Base-by-base conservation (phyloP, 305 asterid genomes). In the Withania somnifera region DNA sequence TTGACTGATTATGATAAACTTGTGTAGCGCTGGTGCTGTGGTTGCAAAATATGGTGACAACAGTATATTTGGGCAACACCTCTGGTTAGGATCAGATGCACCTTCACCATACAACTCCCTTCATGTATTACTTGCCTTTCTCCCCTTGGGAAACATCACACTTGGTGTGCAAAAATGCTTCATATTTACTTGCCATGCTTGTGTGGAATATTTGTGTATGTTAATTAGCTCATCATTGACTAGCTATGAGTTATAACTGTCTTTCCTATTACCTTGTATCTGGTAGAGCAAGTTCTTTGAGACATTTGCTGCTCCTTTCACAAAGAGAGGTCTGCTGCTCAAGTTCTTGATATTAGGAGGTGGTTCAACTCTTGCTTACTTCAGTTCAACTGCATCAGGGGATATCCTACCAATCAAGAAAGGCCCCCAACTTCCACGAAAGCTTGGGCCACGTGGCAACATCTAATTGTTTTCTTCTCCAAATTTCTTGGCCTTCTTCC, bases 231-330 rank as follows among this genome's bases (percentile, higher is more conserved):
- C 26, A 1, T 66, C 4, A 10, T 36, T n/a, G 8, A 36, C 52
- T 67, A 36, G 52, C 11, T 19, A 36, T 5, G 80, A 50, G 11
- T 50, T 7, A 15, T 78, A 57, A 78, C 56, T 57, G 7, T 78
- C n/a, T 22, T 60, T 45, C 40, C 40, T 30, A 34, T 64, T 30
- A 17, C 7, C 22, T 53, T 80, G 69, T 17, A 13, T 78, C 56
- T 68, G 86, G 85, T 93, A 94, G 98, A 96, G 98, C 94, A 93
- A 93, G 86, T 94, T 96, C 89, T 96, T 96, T 60, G 97, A 93
- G 90, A 96, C 98, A 83, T 94, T 96, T 90, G 98, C 97, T 71
- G 98, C 98, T 77, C 98, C 98, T 38, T 96, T 96, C 93, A 94
- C 98, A 89, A 94, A 94, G 91, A 96, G 99, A 91, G 98, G 97